Evolutionary conservation across 495 filamentous ascomycete genomes (phyloP).

Genomic region (Neurospora sp.): DNA sequence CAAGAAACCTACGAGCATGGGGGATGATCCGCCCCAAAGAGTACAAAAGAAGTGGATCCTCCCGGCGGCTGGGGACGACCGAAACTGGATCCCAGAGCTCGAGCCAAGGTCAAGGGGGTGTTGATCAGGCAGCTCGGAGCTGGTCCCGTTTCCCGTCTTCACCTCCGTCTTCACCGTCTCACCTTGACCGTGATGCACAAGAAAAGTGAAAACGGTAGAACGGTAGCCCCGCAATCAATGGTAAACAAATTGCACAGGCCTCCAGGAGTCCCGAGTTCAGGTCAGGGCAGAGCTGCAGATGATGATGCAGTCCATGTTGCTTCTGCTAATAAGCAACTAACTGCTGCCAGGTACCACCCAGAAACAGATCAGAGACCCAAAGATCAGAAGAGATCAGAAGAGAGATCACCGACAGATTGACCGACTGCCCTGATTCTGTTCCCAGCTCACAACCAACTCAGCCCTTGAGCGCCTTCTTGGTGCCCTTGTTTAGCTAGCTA

Average conservation of each 20-base stretch:
- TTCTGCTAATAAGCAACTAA: not conserved
- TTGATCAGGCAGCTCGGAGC: not conserved
- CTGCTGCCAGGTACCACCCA: not conserved
- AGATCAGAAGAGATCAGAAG: no score
- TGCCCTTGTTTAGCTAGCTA: not conserved
- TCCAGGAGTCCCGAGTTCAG: not conserved
- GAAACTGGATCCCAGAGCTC: not conserved
- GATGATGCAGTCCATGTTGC: not conserved
- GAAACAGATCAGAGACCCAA: no score
- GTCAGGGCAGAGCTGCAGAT: not conserved
- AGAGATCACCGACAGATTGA: not conserved
- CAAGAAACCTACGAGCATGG: not conserved
- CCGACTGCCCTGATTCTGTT: not conserved
- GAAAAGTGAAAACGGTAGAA: not conserved
- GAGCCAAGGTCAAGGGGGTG: not conserved
- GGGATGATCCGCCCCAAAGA: not conserved
- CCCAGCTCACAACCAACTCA: not conserved
- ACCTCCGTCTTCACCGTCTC: not conserved
- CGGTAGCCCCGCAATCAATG: not conserved
- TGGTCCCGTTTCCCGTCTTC: not conserved
- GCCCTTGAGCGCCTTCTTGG: not conserved
- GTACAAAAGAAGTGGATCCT: not conserved
- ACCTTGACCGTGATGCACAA: not conserved
- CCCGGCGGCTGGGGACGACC: not conserved
- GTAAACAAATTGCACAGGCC: not conserved